Conservation (phyloP, 164 flowering plant genomes). For the Aristolochia californica region DNA sequence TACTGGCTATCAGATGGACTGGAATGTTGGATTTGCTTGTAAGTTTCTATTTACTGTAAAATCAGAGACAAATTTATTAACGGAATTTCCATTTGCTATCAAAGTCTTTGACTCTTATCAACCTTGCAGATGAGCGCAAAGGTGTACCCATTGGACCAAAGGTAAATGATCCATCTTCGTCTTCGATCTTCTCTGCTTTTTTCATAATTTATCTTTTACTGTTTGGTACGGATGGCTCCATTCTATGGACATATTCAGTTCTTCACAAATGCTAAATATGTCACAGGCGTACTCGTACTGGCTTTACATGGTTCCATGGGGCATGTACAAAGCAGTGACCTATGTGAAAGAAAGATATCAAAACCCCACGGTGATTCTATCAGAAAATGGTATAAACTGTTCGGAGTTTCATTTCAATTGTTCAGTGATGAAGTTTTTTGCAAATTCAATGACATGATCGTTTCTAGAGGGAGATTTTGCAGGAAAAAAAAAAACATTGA, state of each 20-base stretch:
- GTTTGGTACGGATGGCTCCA: too few species aligned
- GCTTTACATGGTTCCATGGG: constrained; percentile 23
- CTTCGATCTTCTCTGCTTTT: not conserved
- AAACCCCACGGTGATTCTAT: constrained; percentile 16
- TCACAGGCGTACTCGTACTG: constrained; percentile 18
- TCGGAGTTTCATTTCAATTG: not conserved
- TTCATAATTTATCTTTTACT: not conserved
- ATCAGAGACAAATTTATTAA: not conserved
- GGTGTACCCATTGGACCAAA: constrained; percentile 44
- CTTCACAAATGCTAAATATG: not conserved
- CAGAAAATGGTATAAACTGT: constrained; percentile 16
- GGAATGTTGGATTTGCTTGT: constrained; percentile 20
- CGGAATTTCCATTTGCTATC: not conserved
- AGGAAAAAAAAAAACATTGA: too few species aligned
- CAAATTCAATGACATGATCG: not conserved
- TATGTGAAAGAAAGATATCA: constrained; percentile 16
- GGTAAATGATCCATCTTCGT: constrained; percentile 15
- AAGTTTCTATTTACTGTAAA: not conserved
- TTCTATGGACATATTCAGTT: too few species aligned
- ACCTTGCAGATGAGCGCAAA: constrained; percentile 24
- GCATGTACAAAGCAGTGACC: constrained; percentile 19
- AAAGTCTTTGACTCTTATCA: not conserved
- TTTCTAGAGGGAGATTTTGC: too few species aligned
- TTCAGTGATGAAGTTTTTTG: too few species aligned
- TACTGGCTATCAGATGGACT: constrained; percentile 13